These are phyloP conservation scores for Nasturtium officinale DNA, from an alignment of 345 rosid genomes.

Conservation along the genomic window DNA sequence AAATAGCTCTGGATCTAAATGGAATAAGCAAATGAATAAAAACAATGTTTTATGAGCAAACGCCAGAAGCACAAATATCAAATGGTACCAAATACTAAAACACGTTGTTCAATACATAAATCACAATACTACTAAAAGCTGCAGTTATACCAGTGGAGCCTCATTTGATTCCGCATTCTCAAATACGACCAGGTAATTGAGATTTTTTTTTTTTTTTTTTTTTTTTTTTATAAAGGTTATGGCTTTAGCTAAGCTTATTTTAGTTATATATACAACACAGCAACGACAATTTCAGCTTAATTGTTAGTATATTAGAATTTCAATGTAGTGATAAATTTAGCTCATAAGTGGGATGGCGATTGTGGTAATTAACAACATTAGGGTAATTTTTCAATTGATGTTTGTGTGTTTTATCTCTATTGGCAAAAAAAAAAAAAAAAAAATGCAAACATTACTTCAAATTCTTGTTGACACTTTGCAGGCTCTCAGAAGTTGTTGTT, in stretches of 20 bases:
- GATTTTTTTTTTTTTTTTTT: no score
- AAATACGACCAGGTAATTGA: constrained; percentile 51
- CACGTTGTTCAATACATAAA: constrained; percentile 24
- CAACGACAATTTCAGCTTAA: not conserved
- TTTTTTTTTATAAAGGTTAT: no score
- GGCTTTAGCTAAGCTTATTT: not conserved
- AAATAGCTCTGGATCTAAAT: no score
- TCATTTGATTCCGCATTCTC: constrained; percentile 42
- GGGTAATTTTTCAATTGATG: not conserved
- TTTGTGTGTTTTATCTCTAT: constrained; percentile 21
- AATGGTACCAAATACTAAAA: constrained; percentile 11
- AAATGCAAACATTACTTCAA: constrained; percentile 29
- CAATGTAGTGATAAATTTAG: constrained; percentile 20
- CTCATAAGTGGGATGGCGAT: not conserved
- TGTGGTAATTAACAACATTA: not conserved
- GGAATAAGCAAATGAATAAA: constrained; percentile 17
- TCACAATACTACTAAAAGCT: constrained; percentile 28
- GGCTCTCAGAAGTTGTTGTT: constrained; percentile 40
- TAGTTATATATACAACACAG: not conserved
- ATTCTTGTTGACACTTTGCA: constrained; percentile 41
- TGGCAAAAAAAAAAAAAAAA: constrained; percentile 31
- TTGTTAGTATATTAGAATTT: not conserved
- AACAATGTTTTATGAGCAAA: constrained; percentile 28
- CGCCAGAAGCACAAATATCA: not conserved
- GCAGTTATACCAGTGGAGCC: not conserved